Evolutionary conservation across 176 grass and related monocot genomes (phyloP).

Genomic region (Bothriochloa decipiens): DNA sequence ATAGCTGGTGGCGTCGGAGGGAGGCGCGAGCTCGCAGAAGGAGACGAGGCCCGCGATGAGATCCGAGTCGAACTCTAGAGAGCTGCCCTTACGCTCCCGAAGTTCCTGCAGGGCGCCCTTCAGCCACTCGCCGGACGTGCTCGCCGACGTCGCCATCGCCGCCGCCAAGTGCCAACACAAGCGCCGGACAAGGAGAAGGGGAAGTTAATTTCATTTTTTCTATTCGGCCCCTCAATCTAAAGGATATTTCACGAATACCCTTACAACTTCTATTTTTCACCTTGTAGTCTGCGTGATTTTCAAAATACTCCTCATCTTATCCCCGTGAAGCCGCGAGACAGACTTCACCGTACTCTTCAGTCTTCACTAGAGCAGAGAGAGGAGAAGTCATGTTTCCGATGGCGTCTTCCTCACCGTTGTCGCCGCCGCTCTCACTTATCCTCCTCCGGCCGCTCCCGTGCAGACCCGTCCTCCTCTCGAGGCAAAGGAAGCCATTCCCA

Average conservation of each 20-base stretch:
- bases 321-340: neutral
- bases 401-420: constrained; percentile 18
- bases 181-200: neutral
- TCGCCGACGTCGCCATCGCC: constrained; percentile 48
- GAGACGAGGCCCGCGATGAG: constrained; percentile 95
- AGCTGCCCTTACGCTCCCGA: constrained; percentile 47
- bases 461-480: constrained; percentile 20
- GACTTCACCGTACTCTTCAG: neutral
- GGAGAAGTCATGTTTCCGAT: constrained; percentile 2
- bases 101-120: constrained; percentile 63
- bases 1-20: constrained; percentile 84
- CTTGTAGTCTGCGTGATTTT: neutral
- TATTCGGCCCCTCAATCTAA: neutral
- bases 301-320: constrained; percentile 29
- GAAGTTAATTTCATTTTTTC: neutral
- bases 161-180: constrained; percentile 26
- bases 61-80: constrained; percentile 66
- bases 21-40: constrained; percentile 96
- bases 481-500: constrained; percentile 30
- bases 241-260: neutral
- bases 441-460: constrained; percentile 39
- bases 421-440: constrained; percentile 26
- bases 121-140: constrained; percentile 81
- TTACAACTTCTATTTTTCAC: neutral
- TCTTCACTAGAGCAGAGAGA: neutral